Base-by-base conservation (phyloP, 1,284 basidiomycete species). In the Neotropicomus parvogracilis region DNA sequence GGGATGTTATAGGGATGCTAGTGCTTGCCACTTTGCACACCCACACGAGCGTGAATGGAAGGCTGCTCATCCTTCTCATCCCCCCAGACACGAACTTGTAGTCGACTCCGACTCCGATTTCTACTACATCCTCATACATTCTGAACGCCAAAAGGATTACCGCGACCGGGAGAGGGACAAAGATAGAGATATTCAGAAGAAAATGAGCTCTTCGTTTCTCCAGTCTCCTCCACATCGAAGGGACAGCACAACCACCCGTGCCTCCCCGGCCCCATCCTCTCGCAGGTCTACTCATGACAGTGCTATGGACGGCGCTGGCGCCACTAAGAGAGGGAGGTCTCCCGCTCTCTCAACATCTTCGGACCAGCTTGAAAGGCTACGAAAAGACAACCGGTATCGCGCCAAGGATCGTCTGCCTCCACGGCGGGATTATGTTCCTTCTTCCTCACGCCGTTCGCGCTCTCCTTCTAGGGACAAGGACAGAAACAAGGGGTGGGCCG, bases 41-140 rank as follows among this genome's bases (percentile, higher is more conserved):
- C 64, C 64, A 7, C 52, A 58, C 32, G 64, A 65, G 40, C 61
- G 55, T 11, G 55, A 51, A 17, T 65, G 64, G 64, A 44, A 49
- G 44, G 20, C 40, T 12, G 64, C 64, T 2, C 40, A 46, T 7
- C 20, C 47, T 39, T 69, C 67, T 39, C 8, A 19, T 24, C 64
- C 64, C 28, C 64, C 64, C 11, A 60, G 17, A 39, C 29, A 4
- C n/a, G 53, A 59, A 2, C 0, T 17, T 4, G 56, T 69, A n/a
- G 20, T 10, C 7, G 64, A 68, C 53, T 48, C 48, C 4, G 54
- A 66, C 26, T 41, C 43, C 1, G 52, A 64, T 1, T 65, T 61
- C 29, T 54, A 41, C 45, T 65, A 65, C 51, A 40, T 29, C 20
- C 44, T 54, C 28, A 3, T 29, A 2, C 48, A 46, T 3, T 10